These are phyloP conservation scores for Paxillus rubicundulus DNA, from an alignment of 768 basidiomycete genomes.

Conservation along the genomic window DNA sequence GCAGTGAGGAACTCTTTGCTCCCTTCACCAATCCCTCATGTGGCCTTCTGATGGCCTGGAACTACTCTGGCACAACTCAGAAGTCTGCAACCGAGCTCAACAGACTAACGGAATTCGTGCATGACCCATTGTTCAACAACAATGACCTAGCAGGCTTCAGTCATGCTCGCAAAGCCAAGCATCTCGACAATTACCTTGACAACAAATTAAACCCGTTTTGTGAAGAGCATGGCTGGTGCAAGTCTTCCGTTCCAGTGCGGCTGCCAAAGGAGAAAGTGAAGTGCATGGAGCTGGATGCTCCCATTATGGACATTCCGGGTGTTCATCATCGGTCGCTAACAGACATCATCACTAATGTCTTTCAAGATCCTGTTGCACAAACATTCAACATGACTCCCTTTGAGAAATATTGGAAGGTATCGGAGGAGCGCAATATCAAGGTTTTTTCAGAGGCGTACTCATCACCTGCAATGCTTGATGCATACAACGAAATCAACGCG, in stretches of 20 bases:
- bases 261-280: conserved; percentile 2
- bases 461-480: background rate
- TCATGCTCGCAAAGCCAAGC: background rate
- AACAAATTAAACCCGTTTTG: background rate
- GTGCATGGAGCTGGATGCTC: background rate
- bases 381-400: conserved; percentile 6
- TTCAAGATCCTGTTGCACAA: background rate
- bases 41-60: conserved; percentile 31
- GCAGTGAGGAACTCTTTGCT: background rate
- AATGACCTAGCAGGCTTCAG: conserved; percentile 20
- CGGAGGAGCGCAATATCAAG: background rate
- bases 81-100: conserved; percentile 29
- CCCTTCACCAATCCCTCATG: conserved; percentile 20
- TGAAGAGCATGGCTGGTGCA: conserved; percentile 1
- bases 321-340: conserved; percentile 1
- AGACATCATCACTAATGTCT: background rate
- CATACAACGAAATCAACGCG: background rate
- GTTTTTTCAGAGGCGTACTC: conserved; percentile 2
- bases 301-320: background rate
- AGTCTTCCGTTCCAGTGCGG: background rate
- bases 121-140: conserved; percentile 16
- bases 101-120: conserved; percentile 24
- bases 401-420: background rate
- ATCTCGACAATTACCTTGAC: background rate
- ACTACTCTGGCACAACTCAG: conserved; percentile 23